Percentiles rank a stretch among this genome's conserved stretches.
Conservation (phyloP, 441 rosid genomes). For the Populus hybrid region DNA sequence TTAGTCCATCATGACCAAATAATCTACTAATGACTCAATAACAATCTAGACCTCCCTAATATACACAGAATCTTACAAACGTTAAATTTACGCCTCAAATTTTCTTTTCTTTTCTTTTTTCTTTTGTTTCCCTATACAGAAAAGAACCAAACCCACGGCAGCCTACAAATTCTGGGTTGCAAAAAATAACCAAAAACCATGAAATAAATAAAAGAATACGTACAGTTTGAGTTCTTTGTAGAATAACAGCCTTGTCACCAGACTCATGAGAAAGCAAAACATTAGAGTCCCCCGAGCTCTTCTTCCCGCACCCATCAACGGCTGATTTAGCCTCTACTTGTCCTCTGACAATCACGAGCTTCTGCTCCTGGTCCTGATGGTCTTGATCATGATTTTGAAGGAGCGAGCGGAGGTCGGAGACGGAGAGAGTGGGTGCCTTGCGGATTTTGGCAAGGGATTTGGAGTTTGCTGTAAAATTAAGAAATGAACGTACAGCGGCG, state of each 20-base stretch:
- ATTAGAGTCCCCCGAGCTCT: conserved; percentile 34
- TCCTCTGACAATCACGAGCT: conserved; percentile 61
- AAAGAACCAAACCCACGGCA: not conserved
- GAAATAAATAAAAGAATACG: conserved; percentile 11
- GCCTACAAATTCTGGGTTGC: not conserved
- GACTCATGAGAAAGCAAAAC: conserved; percentile 58
- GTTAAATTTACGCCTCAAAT: not conserved
- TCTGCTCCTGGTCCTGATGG: not conserved
- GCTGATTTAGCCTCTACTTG: conserved; percentile 47
- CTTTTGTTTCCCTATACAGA: too few species aligned
- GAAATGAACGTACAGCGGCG: conserved; percentile 50
- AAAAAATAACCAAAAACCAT: not conserved
- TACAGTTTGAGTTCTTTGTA: conserved; percentile 79
- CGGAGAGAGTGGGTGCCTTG: conserved; percentile 40
- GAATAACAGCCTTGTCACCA: conserved; percentile 72
- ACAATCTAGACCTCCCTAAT: not conserved
- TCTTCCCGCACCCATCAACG: conserved; percentile 48
- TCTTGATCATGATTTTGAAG: conserved; percentile 24
- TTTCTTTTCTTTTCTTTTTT: not conserved
- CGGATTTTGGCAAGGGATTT: conserved; percentile 54
- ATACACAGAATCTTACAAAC: not conserved
- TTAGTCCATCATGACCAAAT: not conserved
- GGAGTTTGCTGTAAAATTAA: conserved; percentile 40
- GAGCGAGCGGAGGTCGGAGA: conserved; percentile 65
- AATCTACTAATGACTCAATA: not conserved